phyloP scores from a whole-genome alignment of 2,329 filamentous ascomycete genomes.

The Curvularia verruculosa region DNA sequence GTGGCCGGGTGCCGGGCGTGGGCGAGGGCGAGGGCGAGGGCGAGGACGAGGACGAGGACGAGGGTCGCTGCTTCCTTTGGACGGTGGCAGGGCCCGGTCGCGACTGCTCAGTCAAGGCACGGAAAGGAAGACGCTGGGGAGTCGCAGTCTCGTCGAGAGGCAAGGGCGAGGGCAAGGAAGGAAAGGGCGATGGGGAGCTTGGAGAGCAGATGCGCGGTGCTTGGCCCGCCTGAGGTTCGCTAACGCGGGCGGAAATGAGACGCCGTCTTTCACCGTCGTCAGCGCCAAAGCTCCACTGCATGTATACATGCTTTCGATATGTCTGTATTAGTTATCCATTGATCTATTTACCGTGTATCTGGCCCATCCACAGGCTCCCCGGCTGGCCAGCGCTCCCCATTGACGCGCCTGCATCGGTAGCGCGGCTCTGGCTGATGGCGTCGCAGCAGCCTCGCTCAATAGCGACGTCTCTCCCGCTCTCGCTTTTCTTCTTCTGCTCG shows the following conservation, averaged over 20 bases:
- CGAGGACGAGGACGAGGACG: slow-evolving; percentile 13
- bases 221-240: slow-evolving; percentile 42
- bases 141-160: slow-evolving; percentile 24
- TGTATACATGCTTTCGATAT: background rate
- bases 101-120: slow-evolving; percentile 34
- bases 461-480: background rate
- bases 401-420: slow-evolving; percentile 17
- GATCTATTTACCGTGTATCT: too few relatives aligned
- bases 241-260: slow-evolving; percentile 47
- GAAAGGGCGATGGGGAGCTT: slow-evolving; percentile 33
- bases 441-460: slow-evolving; percentile 5
- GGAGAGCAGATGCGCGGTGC: slow-evolving; percentile 27
- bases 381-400: background rate
- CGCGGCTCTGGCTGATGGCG: slow-evolving; percentile 16
- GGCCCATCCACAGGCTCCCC: slow-evolving; percentile 16
- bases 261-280: slow-evolving; percentile 39
- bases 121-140: slow-evolving; percentile 33
- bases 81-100: slow-evolving; percentile 23
- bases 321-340: slow-evolving; percentile 10
- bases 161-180: slow-evolving; percentile 19
- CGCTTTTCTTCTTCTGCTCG: slow-evolving; percentile 1
- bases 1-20: slow-evolving; percentile 9
- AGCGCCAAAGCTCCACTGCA: slow-evolving; percentile 32
- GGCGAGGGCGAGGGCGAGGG: slow-evolving; percentile 6
- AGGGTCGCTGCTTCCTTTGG: slow-evolving; percentile 20